phyloP scores from a whole-genome alignment of 78 protist species.

The Speleostelium caveatum region DNA sequence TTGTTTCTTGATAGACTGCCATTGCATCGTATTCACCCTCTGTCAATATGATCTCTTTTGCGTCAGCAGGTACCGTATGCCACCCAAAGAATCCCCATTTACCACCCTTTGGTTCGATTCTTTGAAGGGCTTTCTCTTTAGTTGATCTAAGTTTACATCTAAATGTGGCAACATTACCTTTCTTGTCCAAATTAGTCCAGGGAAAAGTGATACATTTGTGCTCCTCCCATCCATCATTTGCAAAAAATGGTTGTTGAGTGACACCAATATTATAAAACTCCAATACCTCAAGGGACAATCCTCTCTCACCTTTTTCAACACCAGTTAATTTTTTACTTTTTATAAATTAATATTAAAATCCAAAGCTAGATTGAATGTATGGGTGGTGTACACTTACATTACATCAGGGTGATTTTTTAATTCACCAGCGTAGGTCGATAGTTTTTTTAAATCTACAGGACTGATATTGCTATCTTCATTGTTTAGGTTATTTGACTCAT shows the following conservation, averaged over 20 bases:
- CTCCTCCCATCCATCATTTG: slow-evolving; percentile 45
- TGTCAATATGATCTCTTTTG: slow-evolving; percentile 78
- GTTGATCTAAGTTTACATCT: slow-evolving; percentile 78
- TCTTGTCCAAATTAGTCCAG: slow-evolving; percentile 58
- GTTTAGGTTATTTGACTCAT: neutral
- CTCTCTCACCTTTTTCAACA: slow-evolving; percentile 56
- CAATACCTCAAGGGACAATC: slow-evolving; percentile 33
- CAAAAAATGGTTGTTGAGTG: slow-evolving; percentile 52
- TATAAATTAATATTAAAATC: neutral
- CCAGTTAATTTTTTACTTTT: slow-evolving; percentile 42
- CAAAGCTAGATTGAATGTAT: neutral
- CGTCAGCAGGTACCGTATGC: slow-evolving; percentile 74
- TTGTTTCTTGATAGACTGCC: slow-evolving; percentile 87
- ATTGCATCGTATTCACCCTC: slow-evolving; percentile 92
- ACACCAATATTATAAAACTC: slow-evolving; percentile 67
- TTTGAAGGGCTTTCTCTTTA: slow-evolving; percentile 44
- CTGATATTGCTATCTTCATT: neutral
- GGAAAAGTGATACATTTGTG: slow-evolving; percentile 87
- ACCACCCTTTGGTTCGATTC: slow-evolving; percentile 83
- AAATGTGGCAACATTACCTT: slow-evolving; percentile 28
- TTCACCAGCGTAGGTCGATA: slow-evolving; percentile 26
- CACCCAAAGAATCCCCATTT: slow-evolving; percentile 89
- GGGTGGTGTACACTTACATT: too few relatives aligned
- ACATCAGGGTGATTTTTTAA: slow-evolving; percentile 22
- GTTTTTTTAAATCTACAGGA: slow-evolving; percentile 24